A percentile compares a stretch with the other conserved stretches of the same genome.
Conservation (phyloP, 2,329 filamentous ascomycete genomes). For the Nannizzia gypsea region DNA sequence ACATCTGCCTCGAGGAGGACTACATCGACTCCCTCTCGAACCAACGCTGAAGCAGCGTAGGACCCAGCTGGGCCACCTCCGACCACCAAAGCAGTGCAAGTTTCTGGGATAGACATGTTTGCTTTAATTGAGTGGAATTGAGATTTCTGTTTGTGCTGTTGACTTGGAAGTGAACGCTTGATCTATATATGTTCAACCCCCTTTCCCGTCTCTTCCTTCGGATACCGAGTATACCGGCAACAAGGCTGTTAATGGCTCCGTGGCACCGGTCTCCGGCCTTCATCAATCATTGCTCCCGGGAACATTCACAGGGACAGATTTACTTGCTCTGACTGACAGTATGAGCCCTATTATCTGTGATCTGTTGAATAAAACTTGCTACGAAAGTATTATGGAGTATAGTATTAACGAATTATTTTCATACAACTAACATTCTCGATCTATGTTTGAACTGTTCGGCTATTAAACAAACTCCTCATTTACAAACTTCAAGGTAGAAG, state of each 20-base stretch:
- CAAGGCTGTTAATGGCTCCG: not conserved
- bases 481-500: too few relatives aligned
- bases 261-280: not conserved
- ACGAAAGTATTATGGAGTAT: too few relatives aligned
- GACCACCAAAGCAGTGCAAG: slow-evolving; percentile 32
- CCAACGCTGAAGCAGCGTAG: slow-evolving; percentile 33
- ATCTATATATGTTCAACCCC: not conserved
- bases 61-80: slow-evolving; percentile 39
- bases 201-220: not conserved
- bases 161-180: not conserved
- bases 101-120: slow-evolving; percentile 15
- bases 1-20: slow-evolving; percentile 37
- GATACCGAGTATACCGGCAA: not conserved
- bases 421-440: too few relatives aligned
- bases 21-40: slow-evolving; percentile 36
- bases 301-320: not conserved
- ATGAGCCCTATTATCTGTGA: too few relatives aligned
- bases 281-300: not conserved
- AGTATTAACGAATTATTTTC: too few relatives aligned
- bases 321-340: too few relatives aligned
- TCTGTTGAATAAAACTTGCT: too few relatives aligned
- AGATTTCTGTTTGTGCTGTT: not conserved
- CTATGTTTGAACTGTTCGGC: too few relatives aligned
- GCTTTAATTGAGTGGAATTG: not conserved
- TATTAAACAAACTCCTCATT: too few relatives aligned